Base-by-base conservation (phyloP, 2,329 filamentous ascomycete genomes). In the Clarireedia homoeocarpa region DNA sequence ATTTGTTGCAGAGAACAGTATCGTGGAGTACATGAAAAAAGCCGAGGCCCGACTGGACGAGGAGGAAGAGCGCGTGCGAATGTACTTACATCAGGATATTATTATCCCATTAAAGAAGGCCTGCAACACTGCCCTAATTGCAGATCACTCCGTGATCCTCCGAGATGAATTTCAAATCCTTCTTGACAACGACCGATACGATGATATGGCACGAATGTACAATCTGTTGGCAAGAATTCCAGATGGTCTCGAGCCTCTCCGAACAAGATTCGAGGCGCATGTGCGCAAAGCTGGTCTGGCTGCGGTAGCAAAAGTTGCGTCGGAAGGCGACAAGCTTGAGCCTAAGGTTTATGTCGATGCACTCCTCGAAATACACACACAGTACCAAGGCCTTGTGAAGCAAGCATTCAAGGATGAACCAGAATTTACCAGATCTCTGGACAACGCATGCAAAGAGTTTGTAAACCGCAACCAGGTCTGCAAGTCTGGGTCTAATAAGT, bases 21-120 rank as follows among this genome's bases (percentile, higher is more conserved):
- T 99, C 4, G 91, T 99, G 36, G 94, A 99, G 69, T 99, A 97
- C 74, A 97, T 99, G 94, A 97, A 97, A 78, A 99, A 99, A 80
- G 95, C 94, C 0, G 92, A 97, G 73, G 74, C 83, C 44, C 85
- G 94, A 34, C 74, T 99, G 59, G 83, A 89, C 6, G 94, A 99
- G 72, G 94, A 99, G 72, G 94, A 95, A 74, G 89, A 92, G 69
- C 89, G 94, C 26, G 94, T 99, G 9, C 84, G 84, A 62, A 83
- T 97, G 68, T 99, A 95, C 68, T 79, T 99, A 47, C 90, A 97
- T 67, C 83, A 84, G 38, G 94, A 99, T 71, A 96, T 97, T 57
- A 88, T 89, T 63, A 75, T 84, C 6, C 85, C 85, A 15, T 76
- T 99, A 54, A 95, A 91, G 75, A 90, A 89, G 66, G 84, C 85